These are phyloP conservation scores for Euphorbia lathyris DNA, from an alignment of 345 rosid species.

Conservation along the genomic window DNA sequence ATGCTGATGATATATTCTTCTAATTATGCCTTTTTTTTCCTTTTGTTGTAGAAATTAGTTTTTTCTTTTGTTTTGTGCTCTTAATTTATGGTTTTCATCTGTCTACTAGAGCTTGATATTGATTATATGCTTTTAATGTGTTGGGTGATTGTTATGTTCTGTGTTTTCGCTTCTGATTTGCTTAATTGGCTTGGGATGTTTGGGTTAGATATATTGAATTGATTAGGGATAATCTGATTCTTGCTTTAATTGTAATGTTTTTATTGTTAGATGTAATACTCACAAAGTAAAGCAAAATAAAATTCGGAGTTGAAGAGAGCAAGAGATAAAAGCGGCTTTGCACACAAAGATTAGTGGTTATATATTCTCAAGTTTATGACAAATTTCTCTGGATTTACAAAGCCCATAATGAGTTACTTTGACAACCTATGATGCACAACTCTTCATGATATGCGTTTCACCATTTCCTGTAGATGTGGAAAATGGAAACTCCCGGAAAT, in stretches of 20 bases:
- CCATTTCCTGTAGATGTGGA: no score
- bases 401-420: no score
- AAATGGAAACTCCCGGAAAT: no score
- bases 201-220: neutral
- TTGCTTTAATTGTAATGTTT: neutral
- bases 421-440: no score
- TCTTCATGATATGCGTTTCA: no score
- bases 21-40: neutral
- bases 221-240: neutral
- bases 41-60: neutral
- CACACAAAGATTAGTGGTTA: no score
- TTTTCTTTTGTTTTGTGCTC: neutral
- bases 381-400: no score
- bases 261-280: neutral
- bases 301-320: no score
- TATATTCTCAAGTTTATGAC: no score
- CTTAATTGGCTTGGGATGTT: neutral
- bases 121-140: neutral
- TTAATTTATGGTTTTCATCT: neutral
- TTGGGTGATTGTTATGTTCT: neutral
- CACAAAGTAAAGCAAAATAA: neutral
- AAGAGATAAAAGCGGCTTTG: no score
- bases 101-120: slow-evolving; percentile 2
- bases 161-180: neutral
- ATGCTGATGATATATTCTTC: neutral